A percentile compares a stretch with the other conserved stretches of the same genome.
Conservation (phyloP, 2,329 filamentous ascomycete species). For the Periconia macrospinosa region DNA sequence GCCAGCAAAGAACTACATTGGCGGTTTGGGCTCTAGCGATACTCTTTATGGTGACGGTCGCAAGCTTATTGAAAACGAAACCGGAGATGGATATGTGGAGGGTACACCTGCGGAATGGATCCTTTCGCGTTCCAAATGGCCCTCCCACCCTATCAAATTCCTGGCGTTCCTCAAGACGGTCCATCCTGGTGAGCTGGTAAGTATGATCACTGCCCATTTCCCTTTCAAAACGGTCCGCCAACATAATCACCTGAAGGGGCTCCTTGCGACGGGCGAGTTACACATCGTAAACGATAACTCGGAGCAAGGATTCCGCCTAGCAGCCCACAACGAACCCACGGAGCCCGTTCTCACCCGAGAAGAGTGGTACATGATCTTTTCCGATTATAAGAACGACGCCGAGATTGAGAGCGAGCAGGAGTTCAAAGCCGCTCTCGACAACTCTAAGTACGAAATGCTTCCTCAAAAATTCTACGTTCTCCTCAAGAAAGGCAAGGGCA, state of each 20-base stretch:
- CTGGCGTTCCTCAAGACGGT: background rate
- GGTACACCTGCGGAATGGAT: background rate
- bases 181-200: background rate
- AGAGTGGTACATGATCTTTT: background rate
- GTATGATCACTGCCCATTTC: background rate
- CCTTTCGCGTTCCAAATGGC: background rate
- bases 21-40: background rate
- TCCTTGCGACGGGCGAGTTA: background rate
- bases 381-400: background rate
- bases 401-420: background rate
- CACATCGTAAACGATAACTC: background rate
- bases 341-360: background rate
- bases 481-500: background rate
- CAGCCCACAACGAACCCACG: background rate
- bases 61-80: no score
- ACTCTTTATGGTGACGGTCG: background rate
- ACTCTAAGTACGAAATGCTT: background rate
- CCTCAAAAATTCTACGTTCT: background rate
- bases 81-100: background rate
- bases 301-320: background rate
- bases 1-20: no score
- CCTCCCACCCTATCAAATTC: background rate
- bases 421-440: background rate
- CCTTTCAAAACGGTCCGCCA: background rate
- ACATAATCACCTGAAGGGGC: background rate